Base-by-base conservation (phyloP, 2,329 filamentous ascomycete genomes). In the Curvularia spicifera region DNA sequence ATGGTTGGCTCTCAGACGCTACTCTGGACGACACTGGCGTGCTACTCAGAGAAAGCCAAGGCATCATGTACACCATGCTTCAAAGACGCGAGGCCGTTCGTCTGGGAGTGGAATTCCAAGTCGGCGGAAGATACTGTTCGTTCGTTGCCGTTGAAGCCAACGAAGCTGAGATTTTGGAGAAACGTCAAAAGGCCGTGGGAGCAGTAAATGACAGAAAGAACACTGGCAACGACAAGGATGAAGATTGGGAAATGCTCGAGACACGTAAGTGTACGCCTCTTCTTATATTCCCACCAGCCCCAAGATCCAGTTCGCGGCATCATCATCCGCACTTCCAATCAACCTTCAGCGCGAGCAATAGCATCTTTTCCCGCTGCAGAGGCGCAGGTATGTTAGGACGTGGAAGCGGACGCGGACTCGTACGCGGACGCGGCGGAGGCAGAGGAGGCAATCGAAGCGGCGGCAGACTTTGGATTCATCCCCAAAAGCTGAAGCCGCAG, bases 141-240 rank as follows among this genome's bases (percentile, higher is more conserved):
- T 57, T 57, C 6, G 51, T 54, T 15, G 55, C 55, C 3, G 55
- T 57, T 7, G 55, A 57, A 31, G 18, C 55, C 8, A 54, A 57
- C 10, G 39, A 53, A 35, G 5, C 18, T 15, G 29, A 49, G n/a
- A 57, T 54, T n/a, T 31, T 6, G 1, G 20, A 50, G 5, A 54
- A 44, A 15, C 44, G 51, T 4, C 18, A 33, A 8, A 44, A 42
- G 13, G 55, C 44, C 5, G 22, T 54, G n/a, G 13, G 49, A 15
- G 39, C 39, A 24, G 40, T 12, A 4, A 5, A 13, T 0, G 12
- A 20, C 8, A 12, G 39, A 43, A 8, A 43, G 5, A 10, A 10
- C 2, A 5, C 8, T 1, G 12, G 22, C 12, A 15, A 45, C 43
- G 22, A 43, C 2, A 3, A 12, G 7, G 50, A 44, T 7, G 39